These are phyloP conservation scores for Sordariomycetes sp. DNA, from an alignment of 2,329 filamentous ascomycete species.

Conservation along the genomic window DNA sequence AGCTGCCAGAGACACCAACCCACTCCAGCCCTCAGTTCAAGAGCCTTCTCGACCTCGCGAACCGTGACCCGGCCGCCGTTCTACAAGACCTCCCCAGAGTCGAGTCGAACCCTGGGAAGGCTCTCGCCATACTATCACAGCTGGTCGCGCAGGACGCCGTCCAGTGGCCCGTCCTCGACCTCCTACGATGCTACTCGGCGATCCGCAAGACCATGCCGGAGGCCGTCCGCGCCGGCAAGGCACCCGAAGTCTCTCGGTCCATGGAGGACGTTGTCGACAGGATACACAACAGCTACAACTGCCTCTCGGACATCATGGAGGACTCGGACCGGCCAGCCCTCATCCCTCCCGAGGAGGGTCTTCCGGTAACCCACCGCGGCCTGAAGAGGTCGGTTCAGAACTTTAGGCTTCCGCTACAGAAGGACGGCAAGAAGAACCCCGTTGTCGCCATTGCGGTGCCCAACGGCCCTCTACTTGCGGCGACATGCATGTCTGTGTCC, in stretches of 20 bases:
- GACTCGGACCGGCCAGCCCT: slow-evolving; percentile 16
- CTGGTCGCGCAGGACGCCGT: neutral
- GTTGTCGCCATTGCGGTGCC: slow-evolving; percentile 39
- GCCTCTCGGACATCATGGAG: slow-evolving; percentile 25
- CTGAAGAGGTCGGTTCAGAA: slow-evolving; percentile 19
- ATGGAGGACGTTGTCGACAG: slow-evolving; percentile 11
- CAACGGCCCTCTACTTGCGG: slow-evolving; percentile 41
- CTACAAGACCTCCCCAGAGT: neutral
- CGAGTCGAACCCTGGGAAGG: neutral
- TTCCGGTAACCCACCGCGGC: slow-evolving; percentile 19
- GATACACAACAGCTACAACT: slow-evolving; percentile 20
- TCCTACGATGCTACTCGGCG: slow-evolving; percentile 21
- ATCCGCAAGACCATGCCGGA: slow-evolving; percentile 25
- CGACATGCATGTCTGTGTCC: slow-evolving; percentile 35
- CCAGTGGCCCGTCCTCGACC: slow-evolving; percentile 3
- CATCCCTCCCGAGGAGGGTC: slow-evolving; percentile 11
- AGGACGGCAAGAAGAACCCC: slow-evolving; percentile 19
- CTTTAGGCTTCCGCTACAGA: slow-evolving; percentile 18
- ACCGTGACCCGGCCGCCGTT: neutral
- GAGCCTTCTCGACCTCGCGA: neutral
- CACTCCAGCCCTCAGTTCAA: neutral
- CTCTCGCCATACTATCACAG: neutral
- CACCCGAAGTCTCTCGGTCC: slow-evolving; percentile 8
- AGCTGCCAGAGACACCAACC: neutral
- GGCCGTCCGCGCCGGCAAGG: slow-evolving; percentile 16